Base-by-base conservation (phyloP, 2,329 filamentous ascomycete genomes). In the Cladophialophora yegresii region DNA sequence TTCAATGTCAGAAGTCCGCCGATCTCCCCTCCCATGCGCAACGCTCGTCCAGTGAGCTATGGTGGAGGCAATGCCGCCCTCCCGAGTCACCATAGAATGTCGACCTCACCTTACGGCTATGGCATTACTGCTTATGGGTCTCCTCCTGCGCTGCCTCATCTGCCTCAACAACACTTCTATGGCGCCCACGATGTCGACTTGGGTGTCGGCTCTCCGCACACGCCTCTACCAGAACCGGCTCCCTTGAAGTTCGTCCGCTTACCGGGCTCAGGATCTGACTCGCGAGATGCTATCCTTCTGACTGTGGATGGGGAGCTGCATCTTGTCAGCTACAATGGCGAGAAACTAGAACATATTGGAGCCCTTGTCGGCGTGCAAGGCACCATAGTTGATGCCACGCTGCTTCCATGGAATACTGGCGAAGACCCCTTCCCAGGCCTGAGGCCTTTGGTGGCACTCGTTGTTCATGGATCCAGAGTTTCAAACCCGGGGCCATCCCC, bases 251-350 rank as follows among this genome's bases (percentile, higher is more conserved):
- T 69, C 43, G 30, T 49, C 8, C 50, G 22, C 5, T 49, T 70
- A 12, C 63, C 68, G 13, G 58, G 56, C 32, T 30, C 40, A 36
- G 62, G 65, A 16, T 43, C 45, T 36, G 62, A 65, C 53, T 54
- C 47, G 33, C 73, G 12, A 73, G 79, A 90, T 72, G 88, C 89
- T 75, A 86, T 90, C 92, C 77, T 96, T 4, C 85, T 91, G 8
- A 93, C 93, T 1, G 92, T 88, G 70, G 89, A 96, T 74, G 91
- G 91, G 49, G 88, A 88, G 0, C 74, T 97, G 56, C 89, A 93
- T 68, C 84, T 96, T 16, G 88, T 91, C 69, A 82, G 86, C 22
- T 83, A 96, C 32, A 86, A 87, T 50, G 90, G 89, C 72, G 87
- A 87, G 66, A 89, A 89, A 55, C 76, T 91, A 60, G 89, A 91